A percentile compares a stretch with the other conserved stretches of the same genome.
Conservation (phyloP, 257 asterid genomes). For the Linaria vulgaris region DNA sequence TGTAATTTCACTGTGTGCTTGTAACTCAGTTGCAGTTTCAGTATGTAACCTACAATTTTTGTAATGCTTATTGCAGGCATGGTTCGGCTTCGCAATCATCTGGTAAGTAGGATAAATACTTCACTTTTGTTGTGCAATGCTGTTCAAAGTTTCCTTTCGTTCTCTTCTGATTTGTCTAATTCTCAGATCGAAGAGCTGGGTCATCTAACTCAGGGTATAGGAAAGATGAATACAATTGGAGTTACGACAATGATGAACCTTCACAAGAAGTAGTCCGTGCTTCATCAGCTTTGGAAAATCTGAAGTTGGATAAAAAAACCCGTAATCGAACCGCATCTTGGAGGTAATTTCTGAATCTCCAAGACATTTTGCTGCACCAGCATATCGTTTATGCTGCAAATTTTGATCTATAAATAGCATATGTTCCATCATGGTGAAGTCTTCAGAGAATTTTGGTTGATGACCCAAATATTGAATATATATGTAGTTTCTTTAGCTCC, state of each 20-base stretch:
- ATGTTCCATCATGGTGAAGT: too few relatives aligned
- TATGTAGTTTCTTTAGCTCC: not conserved
- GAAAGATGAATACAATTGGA: slow-evolving; percentile 89
- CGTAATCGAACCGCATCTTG: slow-evolving; percentile 78
- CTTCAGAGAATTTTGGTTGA: too few relatives aligned
- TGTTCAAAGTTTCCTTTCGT: not conserved
- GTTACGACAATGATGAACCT: slow-evolving; percentile 72
- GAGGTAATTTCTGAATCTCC: slow-evolving; percentile 57
- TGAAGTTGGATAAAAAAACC: slow-evolving; percentile 92
- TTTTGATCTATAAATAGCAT: too few relatives aligned
- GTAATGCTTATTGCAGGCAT: slow-evolving; percentile 59
- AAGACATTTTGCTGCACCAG: slow-evolving; percentile 5
- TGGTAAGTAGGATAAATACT: slow-evolving; percentile 47
- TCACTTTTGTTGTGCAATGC: not conserved
- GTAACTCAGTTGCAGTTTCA: slow-evolving; percentile 13
- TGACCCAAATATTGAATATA: too few relatives aligned
- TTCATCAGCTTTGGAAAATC: slow-evolving; percentile 88
- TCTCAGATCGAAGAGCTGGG: slow-evolving; percentile 83
- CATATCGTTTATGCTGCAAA: not conserved
- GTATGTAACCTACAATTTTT: slow-evolving; percentile 19
- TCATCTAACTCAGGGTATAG: slow-evolving; percentile 83
- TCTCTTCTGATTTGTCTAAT: slow-evolving; percentile 21
- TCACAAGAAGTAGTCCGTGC: slow-evolving; percentile 78
- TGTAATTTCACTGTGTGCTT: too few relatives aligned
- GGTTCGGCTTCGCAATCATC: slow-evolving; percentile 67